These are phyloP conservation scores for Mycena vitilis DNA, from an alignment of 768 basidiomycete genomes.

Conservation along the genomic window DNA sequence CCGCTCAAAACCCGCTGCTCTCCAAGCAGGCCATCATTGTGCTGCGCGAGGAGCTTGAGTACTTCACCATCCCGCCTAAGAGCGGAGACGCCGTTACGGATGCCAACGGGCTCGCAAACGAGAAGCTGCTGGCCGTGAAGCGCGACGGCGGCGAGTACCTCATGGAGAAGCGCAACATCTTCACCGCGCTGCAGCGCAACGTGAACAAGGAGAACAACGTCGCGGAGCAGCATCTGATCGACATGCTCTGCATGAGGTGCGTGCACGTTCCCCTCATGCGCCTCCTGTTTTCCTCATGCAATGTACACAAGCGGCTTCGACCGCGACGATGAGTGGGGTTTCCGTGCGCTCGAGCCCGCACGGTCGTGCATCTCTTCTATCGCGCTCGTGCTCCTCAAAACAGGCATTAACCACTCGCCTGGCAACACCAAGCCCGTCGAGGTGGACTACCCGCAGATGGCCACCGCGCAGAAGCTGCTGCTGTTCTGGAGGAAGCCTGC, in stretches of 20 bases:
- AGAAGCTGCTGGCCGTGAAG: slow-evolving; percentile 82
- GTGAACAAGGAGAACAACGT: slow-evolving; percentile 99
- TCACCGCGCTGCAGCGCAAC: slow-evolving; percentile 97
- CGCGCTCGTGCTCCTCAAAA: slow-evolving; percentile 96
- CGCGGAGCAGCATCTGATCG: slow-evolving; percentile 98
- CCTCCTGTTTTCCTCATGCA: slow-evolving; percentile 13
- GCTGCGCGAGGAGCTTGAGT: slow-evolving; percentile 96
- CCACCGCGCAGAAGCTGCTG: slow-evolving; percentile 95
- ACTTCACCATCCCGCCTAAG: slow-evolving; percentile 94
- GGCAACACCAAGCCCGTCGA: slow-evolving; percentile 78
- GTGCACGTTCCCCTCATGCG: slow-evolving; percentile 24
- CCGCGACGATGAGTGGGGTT: slow-evolving; percentile 98
- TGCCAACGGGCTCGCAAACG: slow-evolving; percentile 84
- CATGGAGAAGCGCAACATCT: slow-evolving; percentile 91
- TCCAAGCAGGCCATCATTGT: slow-evolving; percentile 99
- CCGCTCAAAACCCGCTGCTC: slow-evolving; percentile 90
- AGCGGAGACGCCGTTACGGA: slow-evolving; percentile 72
- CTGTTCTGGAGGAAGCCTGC: slow-evolving; percentile 99
- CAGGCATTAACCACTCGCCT: slow-evolving; percentile 87
- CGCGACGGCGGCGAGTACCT: slow-evolving; percentile 87
- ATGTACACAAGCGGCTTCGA: slow-evolving; percentile 84
- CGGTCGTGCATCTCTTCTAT: slow-evolving; percentile 99
- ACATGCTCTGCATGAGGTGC: slow-evolving; percentile 99
- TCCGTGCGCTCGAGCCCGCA: slow-evolving; percentile 93
- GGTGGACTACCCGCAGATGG: slow-evolving; percentile 93